Conservation (phyloP, 2,329 filamentous ascomycete genomes). For the Cercospora brassicicola region DNA sequence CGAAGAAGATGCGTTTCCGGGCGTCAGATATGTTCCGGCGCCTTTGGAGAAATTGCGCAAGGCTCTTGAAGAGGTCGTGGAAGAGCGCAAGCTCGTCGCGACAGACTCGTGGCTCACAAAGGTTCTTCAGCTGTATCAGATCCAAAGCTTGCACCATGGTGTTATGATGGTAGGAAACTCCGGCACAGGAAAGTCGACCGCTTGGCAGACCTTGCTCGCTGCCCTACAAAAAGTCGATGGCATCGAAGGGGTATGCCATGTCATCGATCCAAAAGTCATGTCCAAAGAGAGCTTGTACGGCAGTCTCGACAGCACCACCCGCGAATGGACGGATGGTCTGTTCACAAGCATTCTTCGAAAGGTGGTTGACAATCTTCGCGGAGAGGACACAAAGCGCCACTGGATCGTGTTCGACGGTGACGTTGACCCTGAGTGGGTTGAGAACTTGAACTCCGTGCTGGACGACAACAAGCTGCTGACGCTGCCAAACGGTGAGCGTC, state of each 20-base stretch:
- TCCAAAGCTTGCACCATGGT: conserved; percentile 96
- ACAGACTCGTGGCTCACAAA: conserved; percentile 98
- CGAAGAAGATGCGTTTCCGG: conserved; percentile 84
- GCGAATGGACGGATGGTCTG: conserved; percentile 97
- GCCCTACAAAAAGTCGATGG: conserved; percentile 88
- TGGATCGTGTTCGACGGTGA: conserved; percentile 99
- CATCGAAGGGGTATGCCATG: conserved; percentile 90
- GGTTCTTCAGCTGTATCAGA: conserved; percentile 93
- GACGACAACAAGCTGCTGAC: conserved; percentile 99
- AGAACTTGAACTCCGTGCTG: conserved; percentile 98
- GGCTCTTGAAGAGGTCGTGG: conserved; percentile 79
- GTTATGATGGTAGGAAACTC: conserved; percentile 99
- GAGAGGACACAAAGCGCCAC: conserved; percentile 93
- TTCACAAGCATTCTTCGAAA: conserved; percentile 98
- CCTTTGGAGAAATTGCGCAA: conserved; percentile 76
- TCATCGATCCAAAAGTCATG: conserved; percentile 99
- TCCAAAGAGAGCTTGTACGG: conserved; percentile 97
- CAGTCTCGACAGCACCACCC: conserved; percentile 90
- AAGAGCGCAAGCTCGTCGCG: conserved; percentile 81
- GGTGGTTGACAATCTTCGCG: conserved; percentile 97
- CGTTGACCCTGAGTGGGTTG: conserved; percentile 98
- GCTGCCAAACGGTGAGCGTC: conserved; percentile 93
- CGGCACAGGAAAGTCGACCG: conserved; percentile 92
- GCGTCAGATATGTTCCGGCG: conserved; percentile 87
- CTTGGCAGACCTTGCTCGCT: conserved; percentile 89